A percentile compares a stretch with the other conserved stretches of the same genome.
These are phyloP conservation scores for Cochlearia excelsa DNA, from an alignment of 345 rosid species.

Conservation along the genomic window DNA sequence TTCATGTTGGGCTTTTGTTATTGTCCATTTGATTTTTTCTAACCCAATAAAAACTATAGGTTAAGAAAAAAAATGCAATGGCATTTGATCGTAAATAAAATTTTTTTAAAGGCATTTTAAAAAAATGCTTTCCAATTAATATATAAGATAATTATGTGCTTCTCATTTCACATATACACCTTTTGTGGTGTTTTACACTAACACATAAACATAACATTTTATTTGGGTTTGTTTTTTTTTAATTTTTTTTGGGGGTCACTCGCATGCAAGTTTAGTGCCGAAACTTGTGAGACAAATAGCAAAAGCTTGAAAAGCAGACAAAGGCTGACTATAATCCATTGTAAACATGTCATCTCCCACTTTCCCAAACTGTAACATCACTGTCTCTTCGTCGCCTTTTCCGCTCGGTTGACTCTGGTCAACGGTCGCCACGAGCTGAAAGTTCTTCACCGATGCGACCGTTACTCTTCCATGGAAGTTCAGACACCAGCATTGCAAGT, in stretches of 20 bases:
- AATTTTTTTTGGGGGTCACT: conserved; percentile 37
- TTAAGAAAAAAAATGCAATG: too few relatives aligned
- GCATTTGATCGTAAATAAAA: too few relatives aligned
- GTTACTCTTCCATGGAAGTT: conserved; percentile 96
- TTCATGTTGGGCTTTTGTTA: too few relatives aligned
- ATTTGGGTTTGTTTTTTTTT: too few relatives aligned
- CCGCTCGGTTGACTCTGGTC: conserved; percentile 82
- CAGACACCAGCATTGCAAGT: conserved; percentile 94
- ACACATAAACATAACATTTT: too few relatives aligned
- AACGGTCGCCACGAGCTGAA: conserved; percentile 72
- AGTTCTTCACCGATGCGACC: conserved; percentile 89
- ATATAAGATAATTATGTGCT: too few relatives aligned
- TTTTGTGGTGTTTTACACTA: too few relatives aligned
- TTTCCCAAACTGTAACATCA: conserved; percentile 87
- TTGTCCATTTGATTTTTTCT: too few relatives aligned
- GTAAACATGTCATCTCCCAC: conserved; percentile 86
- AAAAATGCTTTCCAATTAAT: too few relatives aligned
- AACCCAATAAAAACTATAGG: too few relatives aligned
- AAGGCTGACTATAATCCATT: conserved; percentile 88
- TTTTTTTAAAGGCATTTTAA: too few relatives aligned
- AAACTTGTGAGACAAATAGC: conserved; percentile 94
- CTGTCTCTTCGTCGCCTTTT: conserved; percentile 85
- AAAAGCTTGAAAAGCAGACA: conserved; percentile 91
- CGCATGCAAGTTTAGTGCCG: conserved; percentile 93
- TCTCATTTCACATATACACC: too few relatives aligned